Evolutionary conservation across 176 grass and related monocot genomes (phyloP).

Genomic region (Tuctoria greenei): DNA sequence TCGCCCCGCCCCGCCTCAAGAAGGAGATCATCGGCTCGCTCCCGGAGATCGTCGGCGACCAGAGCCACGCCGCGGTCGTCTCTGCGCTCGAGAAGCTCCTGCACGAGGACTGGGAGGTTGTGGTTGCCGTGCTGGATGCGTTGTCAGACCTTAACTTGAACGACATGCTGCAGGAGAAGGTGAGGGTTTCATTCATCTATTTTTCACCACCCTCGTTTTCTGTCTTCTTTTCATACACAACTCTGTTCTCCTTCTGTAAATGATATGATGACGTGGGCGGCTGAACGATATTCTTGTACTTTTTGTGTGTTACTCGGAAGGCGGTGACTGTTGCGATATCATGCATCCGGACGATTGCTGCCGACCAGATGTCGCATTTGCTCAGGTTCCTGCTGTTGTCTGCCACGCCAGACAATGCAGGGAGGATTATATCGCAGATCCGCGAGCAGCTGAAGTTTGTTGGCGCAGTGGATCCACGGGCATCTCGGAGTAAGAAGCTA

Average conservation of each 20-base stretch:
- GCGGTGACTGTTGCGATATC: slow-evolving; percentile 82
- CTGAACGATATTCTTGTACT: slow-evolving; percentile 14
- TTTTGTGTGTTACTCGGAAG: slow-evolving; percentile 46
- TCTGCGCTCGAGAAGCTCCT: slow-evolving; percentile 61
- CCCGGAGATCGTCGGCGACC: slow-evolving; percentile 81
- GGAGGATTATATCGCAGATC: slow-evolving; percentile 80
- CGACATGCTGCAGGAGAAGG: slow-evolving; percentile 75
- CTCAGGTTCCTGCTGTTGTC: slow-evolving; percentile 83
- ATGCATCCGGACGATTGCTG: slow-evolving; percentile 74
- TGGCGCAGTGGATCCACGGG: slow-evolving; percentile 48
- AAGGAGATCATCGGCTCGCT: slow-evolving; percentile 91
- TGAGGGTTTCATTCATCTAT: slow-evolving; percentile 14
- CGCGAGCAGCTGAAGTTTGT: slow-evolving; percentile 83
- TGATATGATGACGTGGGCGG: background rate
- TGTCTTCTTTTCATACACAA: background rate
- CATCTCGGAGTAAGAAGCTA: slow-evolving; percentile 68
- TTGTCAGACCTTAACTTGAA: slow-evolving; percentile 79
- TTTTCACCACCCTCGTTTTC: slow-evolving; percentile 22
- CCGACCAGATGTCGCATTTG: slow-evolving; percentile 75
- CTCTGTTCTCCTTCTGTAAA: background rate
- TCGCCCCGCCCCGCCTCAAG: slow-evolving; percentile 71
- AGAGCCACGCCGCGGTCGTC: slow-evolving; percentile 60
- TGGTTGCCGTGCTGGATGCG: slow-evolving; percentile 70
- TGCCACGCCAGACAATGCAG: slow-evolving; percentile 64
- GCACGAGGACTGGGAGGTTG: slow-evolving; percentile 76